These are phyloP conservation scores for Cercophora newfieldiana DNA, from an alignment of 495 filamentous ascomycete genomes.

Conservation along the genomic window DNA sequence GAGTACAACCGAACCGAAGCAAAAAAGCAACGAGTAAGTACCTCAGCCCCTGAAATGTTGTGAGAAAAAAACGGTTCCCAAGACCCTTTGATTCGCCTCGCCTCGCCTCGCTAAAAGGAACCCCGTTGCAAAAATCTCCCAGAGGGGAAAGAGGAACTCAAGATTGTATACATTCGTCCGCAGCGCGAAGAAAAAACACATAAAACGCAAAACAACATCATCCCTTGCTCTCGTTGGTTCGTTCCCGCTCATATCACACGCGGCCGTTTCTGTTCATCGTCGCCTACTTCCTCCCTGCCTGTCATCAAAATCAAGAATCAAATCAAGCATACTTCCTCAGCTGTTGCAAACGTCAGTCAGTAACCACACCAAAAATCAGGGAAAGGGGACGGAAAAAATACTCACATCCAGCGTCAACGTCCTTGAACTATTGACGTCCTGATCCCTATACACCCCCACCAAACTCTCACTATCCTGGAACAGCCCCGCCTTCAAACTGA, in stretches of 20 bases:
- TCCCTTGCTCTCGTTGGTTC: not conserved
- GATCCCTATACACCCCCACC: conserved; percentile 93
- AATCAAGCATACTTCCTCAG: conserved; percentile 38
- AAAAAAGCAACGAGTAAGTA: no score
- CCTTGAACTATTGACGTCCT: conserved; percentile 84
- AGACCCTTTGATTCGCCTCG: no score
- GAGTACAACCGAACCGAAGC: no score
- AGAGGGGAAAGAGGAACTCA: no score
- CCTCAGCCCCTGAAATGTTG: no score
- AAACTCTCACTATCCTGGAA: conserved; percentile 93
- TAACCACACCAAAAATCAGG: not conserved
- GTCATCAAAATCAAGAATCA: not conserved
- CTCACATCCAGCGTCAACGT: conserved; percentile 94
- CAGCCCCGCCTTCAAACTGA: conserved; percentile 87
- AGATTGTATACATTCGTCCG: not conserved
- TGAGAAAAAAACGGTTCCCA: no score
- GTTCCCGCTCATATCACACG: not conserved
- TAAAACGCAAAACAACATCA: not conserved
- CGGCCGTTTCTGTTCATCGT: not conserved
- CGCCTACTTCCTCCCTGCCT: not conserved
- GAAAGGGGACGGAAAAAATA: conserved; percentile 13
- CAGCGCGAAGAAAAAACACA: not conserved
- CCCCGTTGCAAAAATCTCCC: no score
- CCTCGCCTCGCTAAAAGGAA: no score
- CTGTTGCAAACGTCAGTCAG: conserved; percentile 19